These are phyloP conservation scores for Actinomortierella ambigua DNA, from an alignment of 371 early-diverging fungal species.

Conservation along the genomic window DNA sequence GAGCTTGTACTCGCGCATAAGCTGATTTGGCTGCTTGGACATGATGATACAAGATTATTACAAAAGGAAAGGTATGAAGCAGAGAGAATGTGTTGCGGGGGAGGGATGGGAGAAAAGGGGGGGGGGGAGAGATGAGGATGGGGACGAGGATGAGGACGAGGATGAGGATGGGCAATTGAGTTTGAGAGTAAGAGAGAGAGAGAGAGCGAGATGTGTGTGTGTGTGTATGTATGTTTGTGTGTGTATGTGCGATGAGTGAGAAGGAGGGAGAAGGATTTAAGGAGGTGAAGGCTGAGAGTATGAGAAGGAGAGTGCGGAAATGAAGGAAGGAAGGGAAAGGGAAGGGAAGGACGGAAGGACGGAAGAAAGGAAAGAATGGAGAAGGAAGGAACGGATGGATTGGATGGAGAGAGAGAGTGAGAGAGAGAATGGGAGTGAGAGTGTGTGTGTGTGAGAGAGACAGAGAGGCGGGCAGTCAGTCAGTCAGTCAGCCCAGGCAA, in stretches of 20 bases:
- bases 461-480: too few relatives aligned
- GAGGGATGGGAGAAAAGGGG: background rate
- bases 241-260: background rate
- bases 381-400: background rate
- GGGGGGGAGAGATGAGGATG: background rate
- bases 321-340: background rate
- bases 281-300: background rate
- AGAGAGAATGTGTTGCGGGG: slow-evolving; percentile 3
- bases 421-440: background rate
- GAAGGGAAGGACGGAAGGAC: background rate
- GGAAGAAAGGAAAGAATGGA: background rate
- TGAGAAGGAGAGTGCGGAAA: background rate
- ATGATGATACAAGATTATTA: slow-evolving; percentile 8
- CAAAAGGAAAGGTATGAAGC: background rate
- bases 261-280: background rate
- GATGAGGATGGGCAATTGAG: slow-evolving; percentile 2
- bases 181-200: background rate
- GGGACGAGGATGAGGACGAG: background rate
- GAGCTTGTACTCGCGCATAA: slow-evolving; percentile 76
- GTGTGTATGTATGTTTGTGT: background rate
- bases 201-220: background rate
- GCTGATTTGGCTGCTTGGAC: slow-evolving; percentile 46
- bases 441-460: background rate
- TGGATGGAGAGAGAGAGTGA: background rate
- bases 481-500: too few relatives aligned